Evolutionary conservation across 306 rosid species (phyloP), one percentile per base, ranked within the genome.

Genomic region (Pterocarpus macrocarpus): DNA sequence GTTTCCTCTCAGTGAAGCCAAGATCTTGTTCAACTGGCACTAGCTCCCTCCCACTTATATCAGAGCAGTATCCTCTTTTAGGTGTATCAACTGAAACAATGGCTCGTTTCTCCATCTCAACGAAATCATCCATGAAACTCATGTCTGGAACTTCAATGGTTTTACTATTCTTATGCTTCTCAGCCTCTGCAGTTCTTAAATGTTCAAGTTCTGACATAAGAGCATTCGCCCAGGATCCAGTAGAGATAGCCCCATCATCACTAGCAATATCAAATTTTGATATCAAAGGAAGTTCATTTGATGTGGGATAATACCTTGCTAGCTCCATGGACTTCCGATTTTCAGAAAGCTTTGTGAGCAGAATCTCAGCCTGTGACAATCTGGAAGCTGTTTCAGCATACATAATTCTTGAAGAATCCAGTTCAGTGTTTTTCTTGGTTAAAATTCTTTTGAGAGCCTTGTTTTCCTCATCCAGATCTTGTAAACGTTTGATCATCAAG

Each of bases 101-200:
- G 36, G 97, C 94, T 75, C 86, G 33, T 82, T 90, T 93, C 81
- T 93, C 97, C 97, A 86, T 91, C 81, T 89, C 94, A 59, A 76
- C 92, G 82, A 91, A 86, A 85, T 91, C 93, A 75, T 88, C 90
- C 91, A 83, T 77, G 61, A 83, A 83, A 85, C 84, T 85, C 85
- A 85, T 77, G 62, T 90, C 90, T 16, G 86, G 75, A 80, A 71
- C 81, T 78, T 84, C 85, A 62, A 61, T 63, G 35, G 82, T 71
- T 76, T 72, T 83, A 72, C 47, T 67, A 45, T 82, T 78, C 47
- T 35, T 77, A 17, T 80, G 81, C 71, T 45, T 75, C 65, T 85
- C 88, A 66, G 62, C 85, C 76, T 87, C 92, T 33, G 77, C 79
- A 69, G 79, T 86, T 80, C 88, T 77, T 71, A 87, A 82, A 76